phyloP scores from a whole-genome alignment of 352 stramenopile species.

The Pythium folliculosum region DNA sequence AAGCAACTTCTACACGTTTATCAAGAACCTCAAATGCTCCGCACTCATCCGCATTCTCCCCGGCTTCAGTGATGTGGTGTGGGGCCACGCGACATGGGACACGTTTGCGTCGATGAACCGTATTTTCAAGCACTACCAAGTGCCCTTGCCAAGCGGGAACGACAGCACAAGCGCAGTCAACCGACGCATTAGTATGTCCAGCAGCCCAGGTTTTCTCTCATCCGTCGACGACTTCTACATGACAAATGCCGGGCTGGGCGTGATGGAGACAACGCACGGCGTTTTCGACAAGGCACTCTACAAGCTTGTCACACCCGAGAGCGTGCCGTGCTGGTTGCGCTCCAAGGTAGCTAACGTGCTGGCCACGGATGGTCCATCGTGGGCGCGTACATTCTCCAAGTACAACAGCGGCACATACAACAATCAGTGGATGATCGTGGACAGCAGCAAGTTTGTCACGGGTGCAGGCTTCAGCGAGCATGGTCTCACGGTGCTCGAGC shows the following conservation, averaged over 20 bases:
- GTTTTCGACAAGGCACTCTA: constrained; percentile 63
- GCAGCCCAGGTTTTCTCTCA: constrained; percentile 71
- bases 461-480: constrained; percentile 42
- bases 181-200: constrained; percentile 68
- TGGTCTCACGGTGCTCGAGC: constrained; percentile 69
- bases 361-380: constrained; percentile 44
- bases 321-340: constrained; percentile 67
- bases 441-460: constrained; percentile 55
- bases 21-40: constrained; percentile 72
- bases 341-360: constrained; percentile 58
- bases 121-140: constrained; percentile 83
- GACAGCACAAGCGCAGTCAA: constrained; percentile 19
- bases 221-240: constrained; percentile 87
- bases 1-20: constrained; percentile 42
- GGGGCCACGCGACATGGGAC: constrained; percentile 76
- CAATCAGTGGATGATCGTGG: constrained; percentile 85
- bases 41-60: constrained; percentile 66
- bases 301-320: constrained; percentile 43
- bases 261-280: constrained; percentile 78
- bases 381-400: constrained; percentile 47
- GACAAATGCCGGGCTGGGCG: constrained; percentile 42
- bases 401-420: constrained; percentile 83
- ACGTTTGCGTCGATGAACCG: constrained; percentile 72
- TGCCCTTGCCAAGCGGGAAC: constrained; percentile 38
- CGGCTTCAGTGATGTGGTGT: constrained; percentile 59